Evolutionary conservation across 2,329 filamentous ascomycete genomes (phyloP), one percentile per base, ranked within the genome.

Genomic region (Colletotrichum musae): DNA sequence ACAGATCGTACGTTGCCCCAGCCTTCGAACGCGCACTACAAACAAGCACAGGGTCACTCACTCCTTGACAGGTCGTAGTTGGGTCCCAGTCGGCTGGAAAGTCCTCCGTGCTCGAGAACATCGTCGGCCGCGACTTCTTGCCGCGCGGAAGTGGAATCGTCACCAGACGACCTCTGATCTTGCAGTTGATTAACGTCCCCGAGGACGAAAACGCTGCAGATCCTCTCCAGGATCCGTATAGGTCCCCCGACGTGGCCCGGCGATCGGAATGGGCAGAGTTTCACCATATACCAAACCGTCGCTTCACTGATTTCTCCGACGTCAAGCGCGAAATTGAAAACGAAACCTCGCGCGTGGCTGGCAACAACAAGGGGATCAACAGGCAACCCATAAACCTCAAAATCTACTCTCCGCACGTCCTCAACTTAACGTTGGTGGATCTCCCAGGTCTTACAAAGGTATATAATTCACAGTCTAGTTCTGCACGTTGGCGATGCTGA

Each of bases 51-150:
- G 32, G 18, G 9, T 12, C 18, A 50, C 67, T 70, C 3, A 70
- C 45, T 56, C 48, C n/a, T 41, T 26, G 18, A 47, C 79, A 98
- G 95, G 95, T 99, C 73, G 96, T 99, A 70, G 96, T 99, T 76
- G 96, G 96, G 72, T 99, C 96, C 70, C 96, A 99, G 84, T 98
- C 96, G 12, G 97, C 96, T 65, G 96, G 96, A 78, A 99, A 99
- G 85, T 98, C 95, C 16, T 98, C 96, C 7, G 96, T 99, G 28
- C 91, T 99, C 72, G 96, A 99, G 84, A 99, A 99, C 82, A 97
- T 99, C 75, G 96, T 99, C 77, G 96, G 96, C 77, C 91, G 95
- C 82, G 96, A 99, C 83, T 99, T 99, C 82, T 87, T 99, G 62
- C 96, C 96, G 68, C 93, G 96, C 80, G 96, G 96, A 77, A 97